Base-by-base conservation (phyloP, 225 moss, liverwort and hornwort genomes). In the Rhytidiadelphus loreus region DNA sequence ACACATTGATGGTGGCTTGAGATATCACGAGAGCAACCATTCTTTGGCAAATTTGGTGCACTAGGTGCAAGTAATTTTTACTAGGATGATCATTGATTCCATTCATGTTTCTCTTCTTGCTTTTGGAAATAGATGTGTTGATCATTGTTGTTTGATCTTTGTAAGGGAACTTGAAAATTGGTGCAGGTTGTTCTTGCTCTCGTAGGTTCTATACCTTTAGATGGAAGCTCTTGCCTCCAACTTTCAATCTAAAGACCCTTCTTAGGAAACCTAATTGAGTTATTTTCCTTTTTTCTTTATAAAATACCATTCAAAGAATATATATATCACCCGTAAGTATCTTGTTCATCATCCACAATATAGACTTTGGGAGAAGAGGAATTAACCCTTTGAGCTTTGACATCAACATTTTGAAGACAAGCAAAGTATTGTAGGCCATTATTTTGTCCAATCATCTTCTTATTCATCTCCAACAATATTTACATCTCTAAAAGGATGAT, bases 311-410 rank as follows among this genome's bases (percentile, higher is more conserved):
- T 50, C 3, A 11, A 46, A 46, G 1, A 73, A 43, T 5, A 48
- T 0, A 28, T 1, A 44, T 2, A n/a, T 56, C 5, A 11, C 0
- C 0, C 0, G 0, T 7, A 15, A 0, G 0, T 26, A n/a, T 1
- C 28, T 11, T 39, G 0, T 7, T 79, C 8, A 56, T 39, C 7
- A 28, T 55, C 12, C 0, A 55, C 8, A 26, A 57, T 26, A 5
- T 12, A 79, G 28, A 26, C 8, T 57, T 18, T 0, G 1, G 4
- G 5, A 21, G 8, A 25, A 1, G 16, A 39, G 0, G 7, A 79
- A 79, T n/a, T 7, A 12, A 1, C 2, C 1, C 15, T 25, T 0
- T 7, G 5, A 56, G 3, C 26, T 26, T 9, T 12, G 7, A 23
- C 76, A 33, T 22, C 1, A 0, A 13, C 3, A 50, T 15, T 16